Evolutionary conservation across 2,329 filamentous ascomycete genomes (phyloP).

Genomic region (Neonectria ditissima): DNA sequence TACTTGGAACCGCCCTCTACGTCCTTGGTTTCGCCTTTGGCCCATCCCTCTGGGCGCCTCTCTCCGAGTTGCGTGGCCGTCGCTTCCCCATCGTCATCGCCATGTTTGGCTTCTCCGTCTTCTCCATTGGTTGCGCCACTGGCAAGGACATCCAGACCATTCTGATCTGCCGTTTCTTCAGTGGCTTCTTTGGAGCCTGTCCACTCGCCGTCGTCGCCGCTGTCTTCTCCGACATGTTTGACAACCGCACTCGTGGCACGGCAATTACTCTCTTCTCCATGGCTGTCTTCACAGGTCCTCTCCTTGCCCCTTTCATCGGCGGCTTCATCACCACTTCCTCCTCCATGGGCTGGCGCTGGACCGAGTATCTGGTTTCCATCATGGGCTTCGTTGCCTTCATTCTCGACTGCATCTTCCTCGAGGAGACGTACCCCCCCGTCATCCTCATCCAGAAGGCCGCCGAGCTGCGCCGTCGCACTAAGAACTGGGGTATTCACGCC

Average conservation of each 20-base stretch:
- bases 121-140: constrained; percentile 73
- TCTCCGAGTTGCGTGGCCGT: constrained; percentile 78
- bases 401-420: constrained; percentile 71
- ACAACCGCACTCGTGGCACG: constrained; percentile 69
- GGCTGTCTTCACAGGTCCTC: constrained; percentile 72
- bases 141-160: constrained; percentile 77
- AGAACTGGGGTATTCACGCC: constrained; percentile 78
- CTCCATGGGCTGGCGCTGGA: constrained; percentile 79
- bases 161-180: constrained; percentile 78
- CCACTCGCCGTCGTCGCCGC: constrained; percentile 77
- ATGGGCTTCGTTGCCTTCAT: constrained; percentile 72
- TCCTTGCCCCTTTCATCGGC: constrained; percentile 76
- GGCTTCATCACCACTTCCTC: constrained; percentile 73
- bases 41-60: constrained; percentile 77
- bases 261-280: constrained; percentile 59
- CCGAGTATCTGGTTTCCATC: constrained; percentile 71
- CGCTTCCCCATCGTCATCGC: constrained; percentile 69
- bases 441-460: constrained; percentile 72
- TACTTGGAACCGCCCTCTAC: constrained; percentile 76
- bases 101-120: constrained; percentile 77
- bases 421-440: constrained; percentile 77
- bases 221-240: constrained; percentile 79
- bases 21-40: constrained; percentile 80
- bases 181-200: constrained; percentile 78
- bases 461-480: constrained; percentile 71